Conservation (phyloP, 768 basidiomycete species). For the Leucogyrophana mollusca region DNA sequence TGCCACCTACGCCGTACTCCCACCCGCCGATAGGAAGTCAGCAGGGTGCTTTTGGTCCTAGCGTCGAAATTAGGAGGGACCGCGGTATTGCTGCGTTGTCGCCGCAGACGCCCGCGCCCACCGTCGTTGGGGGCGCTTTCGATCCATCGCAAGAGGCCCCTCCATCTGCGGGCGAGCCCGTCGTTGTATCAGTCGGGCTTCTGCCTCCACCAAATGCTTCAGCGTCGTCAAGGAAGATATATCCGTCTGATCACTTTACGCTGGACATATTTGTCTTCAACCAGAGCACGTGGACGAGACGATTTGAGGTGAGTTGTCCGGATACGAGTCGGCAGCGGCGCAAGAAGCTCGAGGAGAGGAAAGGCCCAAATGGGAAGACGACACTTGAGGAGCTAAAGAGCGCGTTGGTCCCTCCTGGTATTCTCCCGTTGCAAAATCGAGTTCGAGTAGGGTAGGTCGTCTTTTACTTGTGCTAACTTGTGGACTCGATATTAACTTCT, state of each 20-base stretch:
- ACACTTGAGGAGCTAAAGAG: conserved; percentile 25
- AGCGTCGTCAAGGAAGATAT: conserved; percentile 49
- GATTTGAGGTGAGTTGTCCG: conserved; percentile 76
- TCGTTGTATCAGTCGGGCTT: conserved; percentile 71
- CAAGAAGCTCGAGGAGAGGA: conserved; percentile 35
- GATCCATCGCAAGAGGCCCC: conserved; percentile 24
- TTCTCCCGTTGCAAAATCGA: conserved; percentile 75
- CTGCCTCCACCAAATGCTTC: conserved; percentile 23
- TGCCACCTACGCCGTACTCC: conserved; percentile 52
- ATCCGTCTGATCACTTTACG: conserved; percentile 72
- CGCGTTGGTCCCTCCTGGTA: conserved; percentile 47
- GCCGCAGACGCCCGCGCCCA: conserved; percentile 58
- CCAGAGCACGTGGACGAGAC: conserved; percentile 68
- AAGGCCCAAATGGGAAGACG: conserved; percentile 15
- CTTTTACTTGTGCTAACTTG: not conserved
- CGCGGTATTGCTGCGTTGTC: conserved; percentile 37
- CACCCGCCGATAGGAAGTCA: conserved; percentile 55
- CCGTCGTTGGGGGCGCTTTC: conserved; percentile 41
- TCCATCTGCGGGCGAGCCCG: conserved; percentile 44
- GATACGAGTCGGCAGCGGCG: conserved; percentile 45
- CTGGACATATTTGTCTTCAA: conserved; percentile 89
- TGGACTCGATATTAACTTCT: conserved; percentile 2
- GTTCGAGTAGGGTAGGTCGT: conserved; percentile 73
- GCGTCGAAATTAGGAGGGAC: conserved; percentile 68
- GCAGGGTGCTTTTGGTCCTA: conserved; percentile 49